Base-by-base conservation (phyloP, 495 filamentous ascomycete genomes). In the Penicillium desertorum region DNA sequence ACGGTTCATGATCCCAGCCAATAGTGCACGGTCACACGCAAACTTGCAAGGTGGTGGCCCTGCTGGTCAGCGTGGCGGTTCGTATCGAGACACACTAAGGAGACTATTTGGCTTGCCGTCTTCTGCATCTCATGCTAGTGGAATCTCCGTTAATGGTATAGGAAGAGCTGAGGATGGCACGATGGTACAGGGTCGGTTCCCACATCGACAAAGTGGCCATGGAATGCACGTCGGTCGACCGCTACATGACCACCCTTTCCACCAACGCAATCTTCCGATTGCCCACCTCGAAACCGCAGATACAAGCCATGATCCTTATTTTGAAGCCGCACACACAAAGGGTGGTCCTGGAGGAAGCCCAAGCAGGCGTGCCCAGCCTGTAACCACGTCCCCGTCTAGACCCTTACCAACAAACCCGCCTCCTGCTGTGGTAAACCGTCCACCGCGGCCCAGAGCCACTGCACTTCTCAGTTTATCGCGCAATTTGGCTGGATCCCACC, bases 121-220 rank as follows among this genome's bases (percentile, higher is more conserved):
- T 6, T 34, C 63, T 19, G 14, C 34, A 10, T 14, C 62, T 9
- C 51, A 36, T 12, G 34, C 53, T 23, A 48, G n/a, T 19, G 36
- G 41, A 8, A 63, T 46, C 14, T 56, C 52, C 32, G 44, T 46
- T 23, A 22, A 46, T 23, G 55, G 61, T 12, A 72, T 70, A 57
- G 61, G 69, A 23, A 62, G 74, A 54, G 72, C 73, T 19, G 63
- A 67, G 14, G 72, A 75, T 64, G 73, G 72, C 14, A 76, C 73
- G 4, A 51, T 63, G 10, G 68, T 78, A 4, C 67, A 70, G 27
- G 75, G 75, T 25, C 65, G 71, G 19, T 76, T 78, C 34, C 72
- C 69, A 0, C 59, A 65, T 53, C 60, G 75, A 51, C 69, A 73
- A 30, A 78, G 75, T 61, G 73, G 71, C 0, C 73, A 78, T 65